These are phyloP conservation scores for Stemphylium lycopersici DNA, from an alignment of 2,329 filamentous ascomycete species.

Conservation along the genomic window DNA sequence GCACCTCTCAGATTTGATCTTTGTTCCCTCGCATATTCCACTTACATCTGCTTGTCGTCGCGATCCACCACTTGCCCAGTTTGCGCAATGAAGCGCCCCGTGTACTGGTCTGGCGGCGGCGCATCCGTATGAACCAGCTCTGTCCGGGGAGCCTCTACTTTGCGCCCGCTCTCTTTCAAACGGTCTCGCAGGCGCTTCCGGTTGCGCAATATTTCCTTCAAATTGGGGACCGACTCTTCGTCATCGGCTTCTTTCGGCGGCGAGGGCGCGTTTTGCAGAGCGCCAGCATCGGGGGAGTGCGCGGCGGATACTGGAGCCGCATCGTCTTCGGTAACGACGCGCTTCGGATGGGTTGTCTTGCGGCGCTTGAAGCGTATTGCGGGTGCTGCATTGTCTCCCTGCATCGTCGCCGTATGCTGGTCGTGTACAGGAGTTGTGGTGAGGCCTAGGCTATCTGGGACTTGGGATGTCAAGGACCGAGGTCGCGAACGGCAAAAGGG, in stretches of 20 bases:
- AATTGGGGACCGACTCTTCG: constrained; percentile 29
- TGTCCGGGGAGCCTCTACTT: constrained; percentile 19
- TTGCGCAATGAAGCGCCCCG: constrained; percentile 70
- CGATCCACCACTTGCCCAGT: constrained; percentile 70
- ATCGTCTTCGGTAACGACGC: constrained; percentile 24
- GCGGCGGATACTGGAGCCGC: constrained; percentile 1
- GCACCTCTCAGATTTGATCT: not conserved
- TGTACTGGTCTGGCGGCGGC: constrained; percentile 28
- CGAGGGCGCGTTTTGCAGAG: constrained; percentile 12
- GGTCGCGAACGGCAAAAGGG: constrained; percentile 6
- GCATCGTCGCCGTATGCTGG: constrained; percentile 20
- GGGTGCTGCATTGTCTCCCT: constrained; percentile 21
- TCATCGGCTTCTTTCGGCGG: constrained; percentile 12
- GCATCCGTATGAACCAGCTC: constrained; percentile 28
- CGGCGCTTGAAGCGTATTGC: constrained; percentile 42
- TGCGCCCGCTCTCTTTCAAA: constrained; percentile 26
- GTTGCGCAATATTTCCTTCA: constrained; percentile 42
- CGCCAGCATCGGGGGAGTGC: constrained; percentile 14
- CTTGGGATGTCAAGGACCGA: not conserved
- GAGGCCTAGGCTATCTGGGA: not conserved
- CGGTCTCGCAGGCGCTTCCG: constrained; percentile 39
- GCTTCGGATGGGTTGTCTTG: constrained; percentile 36
- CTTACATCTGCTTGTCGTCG: constrained; percentile 79
- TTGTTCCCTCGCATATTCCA: constrained; percentile 29
- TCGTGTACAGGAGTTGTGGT: constrained; percentile 4